phyloP scores from a whole-genome alignment of 768 basidiomycete species.

The Mycena kentingensis region DNA sequence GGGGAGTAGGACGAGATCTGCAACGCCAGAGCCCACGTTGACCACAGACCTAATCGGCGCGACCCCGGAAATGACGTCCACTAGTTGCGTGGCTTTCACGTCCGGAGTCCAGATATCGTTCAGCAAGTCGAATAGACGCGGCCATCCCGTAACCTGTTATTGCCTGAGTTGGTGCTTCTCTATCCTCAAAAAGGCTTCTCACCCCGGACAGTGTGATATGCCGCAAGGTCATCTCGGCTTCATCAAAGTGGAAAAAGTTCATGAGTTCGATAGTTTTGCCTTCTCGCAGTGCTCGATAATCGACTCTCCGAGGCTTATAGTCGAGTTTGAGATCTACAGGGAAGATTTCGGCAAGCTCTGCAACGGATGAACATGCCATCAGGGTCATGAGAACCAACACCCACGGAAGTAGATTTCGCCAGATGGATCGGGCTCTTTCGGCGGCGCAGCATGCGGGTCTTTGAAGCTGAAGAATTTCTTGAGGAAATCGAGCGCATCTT shows the following conservation, averaged over 20 bases:
- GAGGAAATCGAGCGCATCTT: conserved; percentile 96
- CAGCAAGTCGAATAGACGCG: conserved; percentile 83
- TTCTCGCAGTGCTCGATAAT: conserved; percentile 86
- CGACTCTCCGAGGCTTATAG: conserved; percentile 96
- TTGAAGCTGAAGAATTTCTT: conserved; percentile 95
- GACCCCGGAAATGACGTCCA: conserved; percentile 95
- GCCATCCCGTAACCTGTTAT: conserved; percentile 87
- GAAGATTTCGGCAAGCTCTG: conserved; percentile 93
- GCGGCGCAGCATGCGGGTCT: conserved; percentile 50
- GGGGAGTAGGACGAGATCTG: conserved; percentile 92
- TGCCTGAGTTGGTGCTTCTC: conserved; percentile 9
- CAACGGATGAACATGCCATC: not conserved
- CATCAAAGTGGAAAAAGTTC: conserved; percentile 99
- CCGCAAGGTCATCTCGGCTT: conserved; percentile 95
- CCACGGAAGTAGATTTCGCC: conserved; percentile 75
- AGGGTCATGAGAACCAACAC: conserved; percentile 26
- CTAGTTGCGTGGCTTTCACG: conserved; percentile 97
- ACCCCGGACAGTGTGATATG: conserved; percentile 93
- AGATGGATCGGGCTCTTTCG: conserved; percentile 31
- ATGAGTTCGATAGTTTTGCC: conserved; percentile 95
- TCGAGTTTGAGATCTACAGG: conserved; percentile 95
- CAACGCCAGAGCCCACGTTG: conserved; percentile 96
- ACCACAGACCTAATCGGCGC: conserved; percentile 95
- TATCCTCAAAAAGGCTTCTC: conserved; percentile 33
- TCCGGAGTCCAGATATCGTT: conserved; percentile 99